phyloP scores from a whole-genome alignment of 2,329 filamentous ascomycete species.

The Pseudogymnoascus sp. region DNA sequence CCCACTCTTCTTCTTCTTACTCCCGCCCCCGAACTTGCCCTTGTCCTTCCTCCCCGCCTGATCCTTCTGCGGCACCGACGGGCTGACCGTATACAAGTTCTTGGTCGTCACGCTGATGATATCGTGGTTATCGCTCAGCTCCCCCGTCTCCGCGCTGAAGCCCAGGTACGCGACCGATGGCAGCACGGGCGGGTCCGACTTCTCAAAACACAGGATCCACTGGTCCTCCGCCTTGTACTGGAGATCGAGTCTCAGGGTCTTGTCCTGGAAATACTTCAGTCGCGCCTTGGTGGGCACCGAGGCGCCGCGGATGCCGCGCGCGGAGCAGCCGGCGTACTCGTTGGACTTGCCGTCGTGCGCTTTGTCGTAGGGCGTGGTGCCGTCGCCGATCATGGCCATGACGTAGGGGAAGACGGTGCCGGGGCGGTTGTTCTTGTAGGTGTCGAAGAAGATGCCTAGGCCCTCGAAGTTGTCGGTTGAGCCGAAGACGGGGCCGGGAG shows the following conservation, averaged over 20 bases:
- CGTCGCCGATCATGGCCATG: conserved; percentile 97
- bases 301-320: conserved; percentile 77
- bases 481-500: conserved; percentile 78
- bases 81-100: conserved; percentile 63
- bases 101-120: conserved; percentile 78
- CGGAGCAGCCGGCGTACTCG: conserved; percentile 91
- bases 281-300: conserved; percentile 73
- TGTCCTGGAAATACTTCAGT: conserved; percentile 95
- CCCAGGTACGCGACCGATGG: conserved; percentile 68
- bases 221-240: conserved; percentile 87
- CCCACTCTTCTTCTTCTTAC: conserved; percentile 16
- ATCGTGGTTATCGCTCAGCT: conserved; percentile 96
- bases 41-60: conserved; percentile 18
- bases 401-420: conserved; percentile 94
- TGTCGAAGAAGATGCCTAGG: conserved; percentile 86
- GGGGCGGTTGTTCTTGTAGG: conserved; percentile 98
- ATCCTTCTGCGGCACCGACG: conserved; percentile 12
- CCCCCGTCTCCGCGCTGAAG: conserved; percentile 84
- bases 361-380: conserved; percentile 82
- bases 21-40: conserved; percentile 11
- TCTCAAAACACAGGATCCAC: conserved; percentile 86
- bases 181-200: conserved; percentile 61
- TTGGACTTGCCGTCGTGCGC: conserved; percentile 87
- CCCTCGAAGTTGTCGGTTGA: conserved; percentile 84
- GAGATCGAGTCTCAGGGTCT: conserved; percentile 79